Evolutionary conservation across 495 filamentous ascomycete genomes (phyloP).

Genomic region (Geoglossum glabrum): DNA sequence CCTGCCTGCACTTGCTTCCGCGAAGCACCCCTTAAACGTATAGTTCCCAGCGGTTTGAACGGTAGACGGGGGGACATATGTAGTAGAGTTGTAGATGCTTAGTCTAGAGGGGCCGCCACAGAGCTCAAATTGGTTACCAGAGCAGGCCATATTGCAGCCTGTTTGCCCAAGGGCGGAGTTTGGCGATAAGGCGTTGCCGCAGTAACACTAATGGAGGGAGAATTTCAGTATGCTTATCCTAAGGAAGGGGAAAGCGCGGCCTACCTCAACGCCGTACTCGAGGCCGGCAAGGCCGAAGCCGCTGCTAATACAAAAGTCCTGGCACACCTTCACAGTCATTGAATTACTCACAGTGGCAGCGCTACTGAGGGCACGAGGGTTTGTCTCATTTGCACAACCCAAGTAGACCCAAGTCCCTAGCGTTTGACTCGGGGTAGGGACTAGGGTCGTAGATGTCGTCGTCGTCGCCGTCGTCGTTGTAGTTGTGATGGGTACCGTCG

Average conservation of each 20-base stretch:
- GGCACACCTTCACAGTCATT: not conserved
- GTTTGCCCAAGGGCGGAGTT: not conserved
- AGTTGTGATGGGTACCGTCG: not conserved
- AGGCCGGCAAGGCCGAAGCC: not conserved
- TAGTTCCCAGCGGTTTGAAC: constrained; percentile 5
- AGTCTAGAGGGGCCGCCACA: constrained; percentile 1
- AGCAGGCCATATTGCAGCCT: not conserved
- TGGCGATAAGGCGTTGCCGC: not conserved
- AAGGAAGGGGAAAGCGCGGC: not conserved
- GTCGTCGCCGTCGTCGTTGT: not conserved
- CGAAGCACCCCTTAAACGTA: constrained; percentile 16
- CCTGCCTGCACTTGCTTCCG: constrained; percentile 10
- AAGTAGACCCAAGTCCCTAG: not conserved
- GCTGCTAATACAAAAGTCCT: not conserved
- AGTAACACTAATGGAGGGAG: not conserved
- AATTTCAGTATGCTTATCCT: no score
- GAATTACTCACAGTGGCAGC: not conserved
- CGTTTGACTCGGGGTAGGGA: not conserved
- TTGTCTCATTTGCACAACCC: not conserved
- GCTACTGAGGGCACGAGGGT: not conserved
- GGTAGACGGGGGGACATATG: constrained; percentile 5
- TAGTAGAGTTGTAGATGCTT: constrained; percentile 28
- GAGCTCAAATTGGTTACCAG: not conserved
- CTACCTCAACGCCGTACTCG: not conserved
- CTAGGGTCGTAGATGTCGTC: not conserved